phyloP scores from a whole-genome alignment of 495 filamentous ascomycete genomes.

The Beverwykella pulmonaria region DNA sequence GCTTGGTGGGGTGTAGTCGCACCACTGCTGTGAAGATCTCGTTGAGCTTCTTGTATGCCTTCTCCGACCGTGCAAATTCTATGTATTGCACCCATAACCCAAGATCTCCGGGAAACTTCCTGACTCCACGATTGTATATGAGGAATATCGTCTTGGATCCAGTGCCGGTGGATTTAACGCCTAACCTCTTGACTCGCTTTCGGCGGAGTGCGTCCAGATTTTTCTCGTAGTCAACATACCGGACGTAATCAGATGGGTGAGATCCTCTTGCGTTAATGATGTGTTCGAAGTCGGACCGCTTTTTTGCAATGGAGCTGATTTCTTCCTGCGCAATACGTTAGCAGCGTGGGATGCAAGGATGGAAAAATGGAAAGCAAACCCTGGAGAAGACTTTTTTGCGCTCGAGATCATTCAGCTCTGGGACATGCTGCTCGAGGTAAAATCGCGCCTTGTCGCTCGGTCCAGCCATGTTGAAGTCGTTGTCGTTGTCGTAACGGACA shows the following conservation, averaged over 20 bases:
- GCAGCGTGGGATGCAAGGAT: not conserved
- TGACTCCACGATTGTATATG: slow-evolving; percentile 83
- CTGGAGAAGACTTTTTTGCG: slow-evolving; percentile 84
- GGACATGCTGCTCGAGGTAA: slow-evolving; percentile 86
- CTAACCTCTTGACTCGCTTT: slow-evolving; percentile 79
- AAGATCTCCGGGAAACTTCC: slow-evolving; percentile 80
- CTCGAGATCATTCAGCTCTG: slow-evolving; percentile 86
- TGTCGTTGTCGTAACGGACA: too few relatives aligned
- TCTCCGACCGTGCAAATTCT: slow-evolving; percentile 73
- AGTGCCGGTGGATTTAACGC: slow-evolving; percentile 63
- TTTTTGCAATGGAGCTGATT: slow-evolving; percentile 81
- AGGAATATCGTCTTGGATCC: slow-evolving; percentile 83
- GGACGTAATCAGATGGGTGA: slow-evolving; percentile 73
- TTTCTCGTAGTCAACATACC: slow-evolving; percentile 89
- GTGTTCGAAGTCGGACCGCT: slow-evolving; percentile 92
- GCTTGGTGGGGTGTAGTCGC: slow-evolving; percentile 79
- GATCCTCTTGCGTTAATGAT: slow-evolving; percentile 79
- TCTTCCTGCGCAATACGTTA: slow-evolving; percentile 63
- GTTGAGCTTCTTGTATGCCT: slow-evolving; percentile 76
- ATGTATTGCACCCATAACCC: slow-evolving; percentile 93
- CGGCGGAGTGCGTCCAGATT: slow-evolving; percentile 80
- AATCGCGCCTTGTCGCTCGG: slow-evolving; percentile 93
- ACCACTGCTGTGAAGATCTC: slow-evolving; percentile 76
- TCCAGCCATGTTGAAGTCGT: slow-evolving; percentile 63
- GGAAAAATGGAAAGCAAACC: slow-evolving; percentile 46